Percentiles rank a stretch among this genome's conserved stretches.
Conservation (phyloP, 345 rosid species). For the Linum tenue region DNA sequence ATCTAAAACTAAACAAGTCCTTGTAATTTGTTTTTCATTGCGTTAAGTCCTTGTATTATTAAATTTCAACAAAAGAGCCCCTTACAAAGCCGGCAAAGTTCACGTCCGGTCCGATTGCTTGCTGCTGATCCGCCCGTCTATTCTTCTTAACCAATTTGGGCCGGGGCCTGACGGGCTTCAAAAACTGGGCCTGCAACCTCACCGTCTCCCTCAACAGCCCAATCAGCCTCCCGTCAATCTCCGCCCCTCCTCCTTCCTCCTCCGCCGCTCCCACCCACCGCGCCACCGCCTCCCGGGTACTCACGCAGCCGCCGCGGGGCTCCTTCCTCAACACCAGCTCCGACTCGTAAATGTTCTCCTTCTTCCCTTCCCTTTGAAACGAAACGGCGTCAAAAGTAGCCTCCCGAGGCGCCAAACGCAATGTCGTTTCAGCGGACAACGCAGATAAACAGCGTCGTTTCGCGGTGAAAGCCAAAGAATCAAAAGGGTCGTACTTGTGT, state of each 20-base stretch:
- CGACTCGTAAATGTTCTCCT: slow-evolving; percentile 60
- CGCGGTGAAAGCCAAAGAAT: too few relatives aligned
- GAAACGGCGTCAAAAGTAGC: too few relatives aligned
- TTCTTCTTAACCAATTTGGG: slow-evolving; percentile 43
- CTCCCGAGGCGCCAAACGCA: too few relatives aligned
- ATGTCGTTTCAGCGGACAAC: too few relatives aligned
- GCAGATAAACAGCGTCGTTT: too few relatives aligned
- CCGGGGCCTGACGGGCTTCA: slow-evolving; percentile 65
- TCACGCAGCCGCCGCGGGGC: slow-evolving; percentile 73
- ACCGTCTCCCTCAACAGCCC: slow-evolving; percentile 72
- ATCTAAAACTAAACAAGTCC: too few relatives aligned
- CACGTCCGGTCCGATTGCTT: too few relatives aligned
- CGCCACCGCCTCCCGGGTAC: slow-evolving; percentile 81
- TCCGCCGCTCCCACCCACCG: slow-evolving; percentile 60
- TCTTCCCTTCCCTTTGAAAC: slow-evolving; percentile 39
- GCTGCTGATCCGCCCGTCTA: neutral
- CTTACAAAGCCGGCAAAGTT: too few relatives aligned
- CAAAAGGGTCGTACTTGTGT: too few relatives aligned
- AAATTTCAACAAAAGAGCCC: too few relatives aligned
- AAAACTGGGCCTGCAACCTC: slow-evolving; percentile 55
- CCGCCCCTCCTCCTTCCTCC: slow-evolving; percentile 26
- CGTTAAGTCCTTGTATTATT: too few relatives aligned
- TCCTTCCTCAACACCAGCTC: slow-evolving; percentile 68
- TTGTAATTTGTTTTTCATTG: too few relatives aligned
- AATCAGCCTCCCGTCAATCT: slow-evolving; percentile 45